Evolutionary conservation across 2,329 filamentous ascomycete species (phyloP).

Genomic region (Orbilia javanica): DNA sequence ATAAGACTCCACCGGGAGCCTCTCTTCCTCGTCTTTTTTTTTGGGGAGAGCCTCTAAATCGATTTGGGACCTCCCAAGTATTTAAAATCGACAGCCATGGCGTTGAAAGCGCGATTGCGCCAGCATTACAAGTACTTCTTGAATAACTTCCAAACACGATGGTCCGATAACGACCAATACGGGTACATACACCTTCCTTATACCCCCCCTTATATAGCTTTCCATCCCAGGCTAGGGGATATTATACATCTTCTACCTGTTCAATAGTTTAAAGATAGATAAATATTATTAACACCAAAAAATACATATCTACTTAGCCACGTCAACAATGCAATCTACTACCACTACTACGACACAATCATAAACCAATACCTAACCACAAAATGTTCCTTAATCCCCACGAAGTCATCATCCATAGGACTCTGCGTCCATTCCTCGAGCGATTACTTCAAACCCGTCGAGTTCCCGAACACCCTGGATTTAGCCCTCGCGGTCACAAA

Average conservation of each 20-base stretch:
- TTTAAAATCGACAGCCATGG: constrained; percentile 11
- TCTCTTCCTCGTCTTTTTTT: background rate
- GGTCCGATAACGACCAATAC: constrained; percentile 69
- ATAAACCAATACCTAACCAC: constrained; percentile 89
- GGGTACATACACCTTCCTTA: constrained; percentile 22
- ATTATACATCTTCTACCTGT: too few relatives aligned
- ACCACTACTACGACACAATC: constrained; percentile 87
- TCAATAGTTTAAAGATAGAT: too few relatives aligned
- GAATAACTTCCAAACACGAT: constrained; percentile 83
- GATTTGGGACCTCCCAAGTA: too few relatives aligned
- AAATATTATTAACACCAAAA: too few relatives aligned
- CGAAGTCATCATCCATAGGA: constrained; percentile 78
- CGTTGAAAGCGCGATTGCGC: constrained; percentile 74
- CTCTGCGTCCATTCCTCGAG: constrained; percentile 87
- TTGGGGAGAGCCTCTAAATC: too few relatives aligned
- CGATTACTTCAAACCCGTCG: constrained; percentile 84
- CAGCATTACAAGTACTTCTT: constrained; percentile 82
- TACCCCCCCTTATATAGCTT: constrained; percentile 70
- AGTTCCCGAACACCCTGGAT: constrained; percentile 85
- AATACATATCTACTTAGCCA: constrained; percentile 72
- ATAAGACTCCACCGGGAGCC: background rate
- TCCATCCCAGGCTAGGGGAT: constrained; percentile 93
- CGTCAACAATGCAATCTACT: constrained; percentile 91
- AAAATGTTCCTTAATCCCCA: constrained; percentile 79
- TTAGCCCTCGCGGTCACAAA: constrained; percentile 84